A percentile compares a stretch with the other conserved stretches of the same genome.
These are phyloP conservation scores for Globisporangium abappressorium DNA, from an alignment of 352 stramenopile genomes.

Conservation along the genomic window DNA sequence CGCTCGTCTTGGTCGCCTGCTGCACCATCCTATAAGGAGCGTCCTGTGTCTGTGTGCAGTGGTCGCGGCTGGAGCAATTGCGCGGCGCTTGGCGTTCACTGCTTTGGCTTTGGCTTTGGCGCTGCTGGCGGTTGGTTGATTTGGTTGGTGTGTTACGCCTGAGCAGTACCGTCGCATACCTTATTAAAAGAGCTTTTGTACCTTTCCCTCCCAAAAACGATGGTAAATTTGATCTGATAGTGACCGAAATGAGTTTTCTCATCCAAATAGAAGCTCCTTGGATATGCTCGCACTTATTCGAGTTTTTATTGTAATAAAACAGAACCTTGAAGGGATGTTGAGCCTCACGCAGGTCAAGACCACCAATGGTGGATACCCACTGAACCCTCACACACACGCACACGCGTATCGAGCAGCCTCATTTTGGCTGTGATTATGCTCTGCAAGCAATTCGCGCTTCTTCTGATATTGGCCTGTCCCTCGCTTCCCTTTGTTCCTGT, in stretches of 20 bases:
- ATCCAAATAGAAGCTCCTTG: too few species aligned
- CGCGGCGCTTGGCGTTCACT: slow-evolving; percentile 3
- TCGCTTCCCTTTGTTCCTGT: not conserved
- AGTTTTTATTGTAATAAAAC: not conserved
- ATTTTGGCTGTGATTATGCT: not conserved
- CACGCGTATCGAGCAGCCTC: not conserved
- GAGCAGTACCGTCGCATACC: not conserved
- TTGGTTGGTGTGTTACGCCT: not conserved
- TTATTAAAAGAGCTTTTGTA: not conserved
- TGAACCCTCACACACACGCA: not conserved
- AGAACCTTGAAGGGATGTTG: not conserved
- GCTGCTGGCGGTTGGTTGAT: not conserved
- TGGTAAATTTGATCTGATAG: too few species aligned
- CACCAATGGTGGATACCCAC: not conserved
- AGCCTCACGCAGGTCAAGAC: not conserved
- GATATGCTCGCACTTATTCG: too few species aligned
- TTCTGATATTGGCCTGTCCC: not conserved
- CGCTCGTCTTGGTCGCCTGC: slow-evolving; percentile 19
- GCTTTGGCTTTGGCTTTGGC: not conserved
- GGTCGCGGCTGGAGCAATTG: not conserved
- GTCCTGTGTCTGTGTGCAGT: not conserved
- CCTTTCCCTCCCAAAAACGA: not conserved
- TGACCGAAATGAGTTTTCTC: too few species aligned
- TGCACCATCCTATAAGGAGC: slow-evolving; percentile 12
- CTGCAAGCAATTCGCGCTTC: not conserved